These are phyloP conservation scores for Puccinia novopanici DNA, from an alignment of 1,284 basidiomycete species.

Conservation along the genomic window DNA sequence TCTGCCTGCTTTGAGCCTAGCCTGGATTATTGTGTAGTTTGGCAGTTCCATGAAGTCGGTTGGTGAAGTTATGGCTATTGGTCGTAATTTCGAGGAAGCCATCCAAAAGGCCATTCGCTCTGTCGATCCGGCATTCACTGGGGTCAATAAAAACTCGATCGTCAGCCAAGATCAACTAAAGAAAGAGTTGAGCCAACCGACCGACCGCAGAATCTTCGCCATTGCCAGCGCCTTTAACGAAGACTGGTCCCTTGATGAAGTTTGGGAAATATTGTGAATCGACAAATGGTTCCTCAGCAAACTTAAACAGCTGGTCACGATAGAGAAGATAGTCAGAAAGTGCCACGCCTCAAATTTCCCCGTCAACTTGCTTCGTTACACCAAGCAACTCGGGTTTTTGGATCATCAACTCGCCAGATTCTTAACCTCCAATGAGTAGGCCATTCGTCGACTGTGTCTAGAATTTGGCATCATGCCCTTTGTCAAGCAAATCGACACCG, in stretches of 20 bases:
- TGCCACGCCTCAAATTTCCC: slow-evolving; percentile 73
- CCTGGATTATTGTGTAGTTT: slow-evolving; percentile 94
- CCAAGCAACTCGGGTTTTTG: slow-evolving; percentile 95
- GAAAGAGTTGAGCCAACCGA: slow-evolving; percentile 81
- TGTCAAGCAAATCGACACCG: slow-evolving; percentile 98
- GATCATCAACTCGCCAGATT: slow-evolving; percentile 82
- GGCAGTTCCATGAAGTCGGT: slow-evolving; percentile 98
- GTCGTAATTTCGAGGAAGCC: slow-evolving; percentile 95
- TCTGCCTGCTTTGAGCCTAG: slow-evolving; percentile 97
- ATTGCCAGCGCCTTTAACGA: slow-evolving; percentile 83
- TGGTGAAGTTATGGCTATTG: slow-evolving; percentile 98
- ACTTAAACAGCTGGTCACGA: slow-evolving; percentile 76
- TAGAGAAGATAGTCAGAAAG: slow-evolving; percentile 69
- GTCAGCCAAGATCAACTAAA: slow-evolving; percentile 69
- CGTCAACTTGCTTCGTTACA: slow-evolving; percentile 70
- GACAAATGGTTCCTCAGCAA: slow-evolving; percentile 97
- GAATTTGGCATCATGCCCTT: slow-evolving; percentile 82
- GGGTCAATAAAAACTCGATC: slow-evolving; percentile 77
- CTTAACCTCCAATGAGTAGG: slow-evolving; percentile 84
- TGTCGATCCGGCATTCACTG: slow-evolving; percentile 90
- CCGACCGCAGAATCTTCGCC: slow-evolving; percentile 88
- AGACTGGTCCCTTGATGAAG: slow-evolving; percentile 90
- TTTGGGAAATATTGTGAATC: slow-evolving; percentile 95
- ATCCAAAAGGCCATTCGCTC: slow-evolving; percentile 96
- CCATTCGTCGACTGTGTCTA: slow-evolving; percentile 80